These are phyloP conservation scores for Nemania serpens DNA, from an alignment of 2,329 filamentous ascomycete species.

Conservation along the genomic window DNA sequence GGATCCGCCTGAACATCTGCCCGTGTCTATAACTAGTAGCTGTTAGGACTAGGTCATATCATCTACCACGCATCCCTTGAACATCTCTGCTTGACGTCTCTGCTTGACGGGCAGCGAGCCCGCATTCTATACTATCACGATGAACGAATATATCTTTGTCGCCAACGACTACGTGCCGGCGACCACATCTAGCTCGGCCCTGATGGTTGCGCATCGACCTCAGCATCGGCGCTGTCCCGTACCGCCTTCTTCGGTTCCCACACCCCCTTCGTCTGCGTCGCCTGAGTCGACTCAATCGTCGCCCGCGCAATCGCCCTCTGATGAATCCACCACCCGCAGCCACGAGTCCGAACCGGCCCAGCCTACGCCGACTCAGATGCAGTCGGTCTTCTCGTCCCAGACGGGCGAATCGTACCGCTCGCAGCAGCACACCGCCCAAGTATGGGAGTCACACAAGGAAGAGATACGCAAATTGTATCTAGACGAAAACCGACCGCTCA, in stretches of 20 bases:
- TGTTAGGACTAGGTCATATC: too few species aligned
- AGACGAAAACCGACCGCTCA: slow-evolving; percentile 55
- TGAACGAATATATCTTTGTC: slow-evolving; percentile 37
- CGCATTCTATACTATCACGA: slow-evolving; percentile 14
- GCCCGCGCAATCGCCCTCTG: slow-evolving; percentile 28
- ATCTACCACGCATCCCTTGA: background rate
- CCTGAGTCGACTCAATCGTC: slow-evolving; percentile 32
- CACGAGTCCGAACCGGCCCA: slow-evolving; percentile 31
- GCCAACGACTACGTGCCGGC: slow-evolving; percentile 29
- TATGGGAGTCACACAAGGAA: slow-evolving; percentile 53
- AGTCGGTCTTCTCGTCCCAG: slow-evolving; percentile 40
- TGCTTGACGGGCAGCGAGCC: slow-evolving; percentile 22
- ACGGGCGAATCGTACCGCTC: slow-evolving; percentile 40
- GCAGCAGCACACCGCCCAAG: slow-evolving; percentile 38
- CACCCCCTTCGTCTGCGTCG: slow-evolving; percentile 26
- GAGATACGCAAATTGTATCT: slow-evolving; percentile 53
- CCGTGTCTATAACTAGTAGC: background rate
- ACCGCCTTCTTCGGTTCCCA: slow-evolving; percentile 26
- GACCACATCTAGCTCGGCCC: slow-evolving; percentile 26
- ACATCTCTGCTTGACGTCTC: slow-evolving; percentile 3
- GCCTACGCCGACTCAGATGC: slow-evolving; percentile 35
- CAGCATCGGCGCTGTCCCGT: slow-evolving; percentile 26
- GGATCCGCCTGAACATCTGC: background rate
- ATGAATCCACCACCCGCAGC: slow-evolving; percentile 25
- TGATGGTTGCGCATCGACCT: slow-evolving; percentile 34